These are phyloP conservation scores for Salix koriyanagi DNA, from an alignment of 345 rosid genomes.

Conservation along the genomic window DNA sequence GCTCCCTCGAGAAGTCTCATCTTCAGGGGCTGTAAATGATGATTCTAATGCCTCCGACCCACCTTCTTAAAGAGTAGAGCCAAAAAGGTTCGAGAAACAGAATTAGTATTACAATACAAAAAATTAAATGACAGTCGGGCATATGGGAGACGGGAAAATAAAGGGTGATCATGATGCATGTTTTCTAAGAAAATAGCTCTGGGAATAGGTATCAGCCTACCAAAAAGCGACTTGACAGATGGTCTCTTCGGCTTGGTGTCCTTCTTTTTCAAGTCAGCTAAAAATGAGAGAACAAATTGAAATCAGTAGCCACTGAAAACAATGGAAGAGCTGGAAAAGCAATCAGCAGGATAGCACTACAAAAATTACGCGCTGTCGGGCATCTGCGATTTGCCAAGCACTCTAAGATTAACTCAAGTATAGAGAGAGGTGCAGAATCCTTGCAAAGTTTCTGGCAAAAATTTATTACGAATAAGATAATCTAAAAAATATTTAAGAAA, in stretches of 20 bases:
- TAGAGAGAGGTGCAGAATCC: no score
- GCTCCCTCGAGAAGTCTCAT: constrained; percentile 42
- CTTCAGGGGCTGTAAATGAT: constrained; percentile 22
- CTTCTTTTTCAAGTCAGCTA: constrained; percentile 82
- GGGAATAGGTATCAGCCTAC: constrained; percentile 33
- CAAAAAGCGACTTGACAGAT: constrained; percentile 72
- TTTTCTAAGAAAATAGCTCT: background rate
- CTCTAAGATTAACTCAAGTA: no score
- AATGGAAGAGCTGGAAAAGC: background rate
- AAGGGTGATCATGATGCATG: background rate
- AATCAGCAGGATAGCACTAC: background rate
- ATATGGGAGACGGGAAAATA: background rate
- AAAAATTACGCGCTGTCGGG: no score
- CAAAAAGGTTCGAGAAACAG: background rate
- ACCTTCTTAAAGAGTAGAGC: constrained; percentile 35
- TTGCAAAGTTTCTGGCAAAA: no score
- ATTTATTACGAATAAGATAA: no score
- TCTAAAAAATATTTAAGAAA: no score
- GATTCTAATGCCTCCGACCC: constrained; percentile 53
- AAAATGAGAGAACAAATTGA: constrained; percentile 3
- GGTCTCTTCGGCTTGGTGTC: constrained; percentile 60
- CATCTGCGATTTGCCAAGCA: no score
- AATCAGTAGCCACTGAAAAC: background rate
- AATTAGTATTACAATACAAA: no score
- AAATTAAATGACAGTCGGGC: background rate